These are phyloP conservation scores for Knufia fluminis DNA, from an alignment of 2,329 filamentous ascomycete genomes.

Conservation along the genomic window DNA sequence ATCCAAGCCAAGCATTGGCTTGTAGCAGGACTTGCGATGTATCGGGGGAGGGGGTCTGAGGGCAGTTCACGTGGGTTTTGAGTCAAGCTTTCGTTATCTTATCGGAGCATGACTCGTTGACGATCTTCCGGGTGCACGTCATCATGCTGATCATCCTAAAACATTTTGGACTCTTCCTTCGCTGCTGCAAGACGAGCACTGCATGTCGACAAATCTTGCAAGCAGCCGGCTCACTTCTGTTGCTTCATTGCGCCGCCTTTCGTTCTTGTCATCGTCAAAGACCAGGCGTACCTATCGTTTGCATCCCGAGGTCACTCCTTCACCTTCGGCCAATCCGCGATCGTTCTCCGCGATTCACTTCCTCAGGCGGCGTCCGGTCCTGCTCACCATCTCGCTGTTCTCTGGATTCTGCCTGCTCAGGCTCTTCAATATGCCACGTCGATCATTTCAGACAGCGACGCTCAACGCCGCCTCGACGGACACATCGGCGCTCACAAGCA, in stretches of 20 bases:
- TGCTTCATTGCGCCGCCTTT: neutral
- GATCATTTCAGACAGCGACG: neutral
- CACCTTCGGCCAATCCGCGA: neutral
- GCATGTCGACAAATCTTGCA: neutral
- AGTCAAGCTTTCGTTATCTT: neutral
- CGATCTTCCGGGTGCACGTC: neutral
- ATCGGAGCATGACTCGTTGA: neutral
- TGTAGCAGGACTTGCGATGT: too few relatives aligned
- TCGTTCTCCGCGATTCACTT: neutral
- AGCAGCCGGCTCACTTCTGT: neutral
- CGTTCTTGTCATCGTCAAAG: neutral
- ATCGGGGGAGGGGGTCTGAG: too few relatives aligned
- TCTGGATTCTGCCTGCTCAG: neutral
- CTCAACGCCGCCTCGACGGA: conserved; percentile 6
- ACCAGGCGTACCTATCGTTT: neutral
- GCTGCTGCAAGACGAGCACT: neutral
- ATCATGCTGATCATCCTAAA: neutral
- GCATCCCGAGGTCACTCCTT: neutral
- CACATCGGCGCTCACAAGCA: conserved; percentile 4
- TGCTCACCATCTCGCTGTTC: neutral
- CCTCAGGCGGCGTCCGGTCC: neutral
- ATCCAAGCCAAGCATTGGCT: too few relatives aligned
- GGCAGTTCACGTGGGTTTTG: too few relatives aligned
- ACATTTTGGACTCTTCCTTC: neutral
- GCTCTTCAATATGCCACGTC: conserved; percentile 1